Evolutionary conservation across 805 yeast species (phyloP), one percentile per base, ranked within the genome.

Genomic region (Komagataella populi): DNA sequence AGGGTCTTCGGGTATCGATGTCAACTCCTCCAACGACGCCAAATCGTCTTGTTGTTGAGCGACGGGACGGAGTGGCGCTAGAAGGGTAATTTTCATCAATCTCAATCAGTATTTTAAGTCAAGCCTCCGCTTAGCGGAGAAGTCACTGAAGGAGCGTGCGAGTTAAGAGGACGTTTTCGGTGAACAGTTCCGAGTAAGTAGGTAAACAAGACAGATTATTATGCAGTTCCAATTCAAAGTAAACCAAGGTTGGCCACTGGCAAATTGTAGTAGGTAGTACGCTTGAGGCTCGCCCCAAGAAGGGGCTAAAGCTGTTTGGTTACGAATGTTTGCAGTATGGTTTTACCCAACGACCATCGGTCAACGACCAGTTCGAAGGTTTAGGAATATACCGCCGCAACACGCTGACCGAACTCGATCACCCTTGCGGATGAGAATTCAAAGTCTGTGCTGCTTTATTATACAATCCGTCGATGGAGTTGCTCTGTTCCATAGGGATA

Each of bases 391-490:
- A 95, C 91, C 80, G 96, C 95, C 74, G 71, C 83, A 77, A 68
- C 68, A 68, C 49, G 53, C 70, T 71, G 84, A 75, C 73, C 84
- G 86, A 83, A 81, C 87, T 81, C 79, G 63, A 76, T 71, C 67
- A 59, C 66, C 65, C 61, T 30, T 30, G 47, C 48, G 24, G n/a
- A 51, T 59, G 73, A 71, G 83, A 79, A 74, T 77, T 80, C 84
- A 77, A 80, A 74, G 64, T 78, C 56, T 20, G 63, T 62, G 70
- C 70, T 76, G 77, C 80, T 46, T 87, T 73, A 58, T 59, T 91
- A 75, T 86, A 68, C 84, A 85, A 84, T 84, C 90, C 82, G 96
- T 90, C 96, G 95, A 82, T 96, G 87, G 96, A 95, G 97, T 88
- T 72, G 66, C 75, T 83, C 91, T 83, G 90, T 77, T 76, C 71